Base-by-base conservation (phyloP, 1,284 basidiomycete species). In the Trichosporon ovoides region DNA sequence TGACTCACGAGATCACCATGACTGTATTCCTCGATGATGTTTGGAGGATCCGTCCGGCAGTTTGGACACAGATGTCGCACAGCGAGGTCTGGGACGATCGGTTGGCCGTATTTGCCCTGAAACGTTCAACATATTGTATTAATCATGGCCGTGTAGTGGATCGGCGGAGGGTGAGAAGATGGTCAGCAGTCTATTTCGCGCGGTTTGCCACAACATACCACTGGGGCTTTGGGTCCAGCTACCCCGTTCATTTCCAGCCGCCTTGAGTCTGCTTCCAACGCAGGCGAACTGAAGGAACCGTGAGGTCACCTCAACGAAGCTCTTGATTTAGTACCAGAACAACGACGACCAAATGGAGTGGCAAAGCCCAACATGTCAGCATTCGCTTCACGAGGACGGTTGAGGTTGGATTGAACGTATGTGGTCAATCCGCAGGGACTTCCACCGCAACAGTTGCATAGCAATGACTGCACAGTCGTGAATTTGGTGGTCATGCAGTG, bases 21-120 rank as follows among this genome's bases (percentile, higher is more conserved):
- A 70, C 91, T 89, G 80, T 96, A 98, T 80, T 98, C 93, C 80
- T 99, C 96, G 68, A 94, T 84, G 69, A 98, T 91, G 66, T 95
- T 88, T 14, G 92, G 91, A 68, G 91, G 90, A 60, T 91, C 90
- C 71, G 89, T 87, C 77, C 87, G 83, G 80, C 95, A 98, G 71
- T 98, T 92, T 22, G 91, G 93, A 73, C 95, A 98, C 66, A 93
- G 88, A 67, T 95, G 85, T 48, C 89, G 87, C 64, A 95, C 89
- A 56, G 90, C 87, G 57, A 94, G 83, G 77, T 95, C 75, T 5
- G 74, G 72, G 11, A 60, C 63, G 11, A 74, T 62, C 6, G 71
- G 65, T 87, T 63, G 88, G 85, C 56, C 86, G 84, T 70, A 74
- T 60, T 73, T 67, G 62, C 70, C 66, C 71, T 73, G 60, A 19